phyloP scores from a whole-genome alignment of 148 eudicot species.

The Mesembryanthemum crystallinum region DNA sequence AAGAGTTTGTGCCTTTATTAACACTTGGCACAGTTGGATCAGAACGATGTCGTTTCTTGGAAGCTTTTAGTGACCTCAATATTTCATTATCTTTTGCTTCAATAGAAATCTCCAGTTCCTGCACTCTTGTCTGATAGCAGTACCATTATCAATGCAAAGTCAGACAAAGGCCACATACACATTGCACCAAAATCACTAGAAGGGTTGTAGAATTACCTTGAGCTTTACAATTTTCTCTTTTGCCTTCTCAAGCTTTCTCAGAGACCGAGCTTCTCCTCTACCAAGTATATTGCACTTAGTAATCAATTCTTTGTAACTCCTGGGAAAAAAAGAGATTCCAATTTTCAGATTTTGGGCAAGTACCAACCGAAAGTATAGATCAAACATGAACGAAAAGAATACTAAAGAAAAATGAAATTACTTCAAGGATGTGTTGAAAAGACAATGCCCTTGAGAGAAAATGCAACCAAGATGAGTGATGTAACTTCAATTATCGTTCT shows the following conservation, averaged over 20 bases:
- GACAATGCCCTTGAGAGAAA: not conserved
- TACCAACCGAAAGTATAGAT: not conserved
- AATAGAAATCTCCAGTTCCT: constrained; percentile 57
- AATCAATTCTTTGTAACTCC: constrained; percentile 87
- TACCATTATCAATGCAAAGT: constrained; percentile 16
- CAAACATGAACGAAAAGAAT: not conserved
- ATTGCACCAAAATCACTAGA: constrained; percentile 3
- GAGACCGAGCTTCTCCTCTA: constrained; percentile 71
- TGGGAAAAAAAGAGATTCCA: constrained; percentile 16
- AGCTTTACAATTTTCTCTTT: constrained; percentile 60
- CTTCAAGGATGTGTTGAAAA: not conserved
- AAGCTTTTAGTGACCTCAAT: constrained; percentile 54
- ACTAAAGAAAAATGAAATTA: not conserved
- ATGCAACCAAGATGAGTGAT: not conserved
- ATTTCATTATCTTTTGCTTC: constrained; percentile 79
- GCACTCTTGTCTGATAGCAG: constrained; percentile 51
- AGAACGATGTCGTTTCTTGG: constrained; percentile 33
- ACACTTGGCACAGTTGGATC: constrained; percentile 10
- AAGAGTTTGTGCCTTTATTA: constrained; percentile 19
- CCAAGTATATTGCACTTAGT: constrained; percentile 71
- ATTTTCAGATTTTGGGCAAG: not conserved
- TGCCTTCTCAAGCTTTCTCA: constrained; percentile 71
- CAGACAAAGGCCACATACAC: constrained; percentile 5
- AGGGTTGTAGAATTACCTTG: constrained; percentile 42
- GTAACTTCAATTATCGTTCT: not conserved